phyloP scores from a whole-genome alignment of 495 filamentous ascomycete genomes.

The Aspergillus bertholletiae region DNA sequence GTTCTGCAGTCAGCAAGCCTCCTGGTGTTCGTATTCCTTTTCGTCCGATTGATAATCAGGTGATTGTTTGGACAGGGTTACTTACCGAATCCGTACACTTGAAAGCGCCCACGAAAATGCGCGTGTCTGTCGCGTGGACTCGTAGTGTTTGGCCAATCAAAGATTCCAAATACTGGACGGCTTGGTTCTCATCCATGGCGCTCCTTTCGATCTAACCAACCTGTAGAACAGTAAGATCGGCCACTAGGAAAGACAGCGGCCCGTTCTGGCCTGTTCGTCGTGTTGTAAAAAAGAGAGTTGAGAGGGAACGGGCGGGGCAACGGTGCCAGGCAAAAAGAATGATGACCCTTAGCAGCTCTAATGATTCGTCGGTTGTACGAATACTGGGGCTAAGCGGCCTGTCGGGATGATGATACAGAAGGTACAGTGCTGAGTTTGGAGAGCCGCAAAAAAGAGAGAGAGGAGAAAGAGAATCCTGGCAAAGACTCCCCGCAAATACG shows the following conservation, averaged over 20 bases:
- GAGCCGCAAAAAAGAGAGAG: neutral
- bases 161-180: slow-evolving; percentile 41
- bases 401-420: neutral
- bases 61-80: slow-evolving; percentile 5
- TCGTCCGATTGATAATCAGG: slow-evolving; percentile 2
- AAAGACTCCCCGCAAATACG: neutral
- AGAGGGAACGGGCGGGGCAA: neutral
- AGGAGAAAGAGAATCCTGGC: no score
- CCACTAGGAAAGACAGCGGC: slow-evolving; percentile 1
- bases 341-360: neutral
- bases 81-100: slow-evolving; percentile 91
- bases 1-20: slow-evolving; percentile 12
- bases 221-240: slow-evolving; percentile 1
- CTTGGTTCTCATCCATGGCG: slow-evolving; percentile 38
- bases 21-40: neutral
- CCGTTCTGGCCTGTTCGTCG: slow-evolving; percentile 11
- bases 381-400: neutral
- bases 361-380: neutral
- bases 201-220: slow-evolving; percentile 4
- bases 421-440: no score
- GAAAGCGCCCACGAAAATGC: slow-evolving; percentile 86
- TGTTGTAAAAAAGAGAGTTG: neutral
- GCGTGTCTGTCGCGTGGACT: slow-evolving; percentile 75
- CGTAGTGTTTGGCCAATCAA: slow-evolving; percentile 59
- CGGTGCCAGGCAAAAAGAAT: neutral